Percentiles rank a stretch among this genome's conserved stretches.
Evolutionary conservation across 140 eudicot genomes (phyloP).

Genomic region (Erigeron philadelphicus): DNA sequence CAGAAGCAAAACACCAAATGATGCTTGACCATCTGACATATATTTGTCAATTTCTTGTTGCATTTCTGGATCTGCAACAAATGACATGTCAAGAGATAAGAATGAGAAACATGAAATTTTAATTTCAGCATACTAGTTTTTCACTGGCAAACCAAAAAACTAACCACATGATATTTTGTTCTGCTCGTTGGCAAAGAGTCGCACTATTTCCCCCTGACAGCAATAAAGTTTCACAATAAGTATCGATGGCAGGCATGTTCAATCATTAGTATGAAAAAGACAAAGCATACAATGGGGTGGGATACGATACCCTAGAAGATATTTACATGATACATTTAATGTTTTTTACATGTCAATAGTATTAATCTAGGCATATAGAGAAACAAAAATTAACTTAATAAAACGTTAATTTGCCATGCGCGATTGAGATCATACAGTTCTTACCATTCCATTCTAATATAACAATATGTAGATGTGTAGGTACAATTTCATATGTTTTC

Average conservation of each 20-base stretch:
- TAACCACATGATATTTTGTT: conserved; percentile 91
- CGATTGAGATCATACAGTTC: not conserved
- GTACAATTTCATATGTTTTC: not conserved
- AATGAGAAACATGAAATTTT: conserved; percentile 4
- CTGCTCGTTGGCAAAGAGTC: conserved; percentile 82
- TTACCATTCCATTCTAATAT: not conserved
- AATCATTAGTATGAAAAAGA: not conserved
- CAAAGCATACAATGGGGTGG: not conserved
- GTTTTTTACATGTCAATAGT: too few species aligned
- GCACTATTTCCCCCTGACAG: conserved; percentile 76
- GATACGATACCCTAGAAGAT: not conserved
- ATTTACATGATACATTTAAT: not conserved
- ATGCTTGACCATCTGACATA: conserved; percentile 60
- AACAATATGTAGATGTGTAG: not conserved
- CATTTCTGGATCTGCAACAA: conserved; percentile 71
- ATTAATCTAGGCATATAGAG: too few species aligned
- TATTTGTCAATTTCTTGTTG: conserved; percentile 63
- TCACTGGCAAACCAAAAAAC: conserved; percentile 21
- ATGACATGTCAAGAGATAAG: conserved; percentile 15
- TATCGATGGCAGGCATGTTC: not conserved
- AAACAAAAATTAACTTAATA: not conserved
- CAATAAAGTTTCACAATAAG: conserved; percentile 17
- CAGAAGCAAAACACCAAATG: conserved; percentile 54
- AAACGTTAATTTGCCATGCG: not conserved
- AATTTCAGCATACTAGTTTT: not conserved